Conservation (phyloP, 129 eudicot genomes). For the Escallonia rubra region DNA sequence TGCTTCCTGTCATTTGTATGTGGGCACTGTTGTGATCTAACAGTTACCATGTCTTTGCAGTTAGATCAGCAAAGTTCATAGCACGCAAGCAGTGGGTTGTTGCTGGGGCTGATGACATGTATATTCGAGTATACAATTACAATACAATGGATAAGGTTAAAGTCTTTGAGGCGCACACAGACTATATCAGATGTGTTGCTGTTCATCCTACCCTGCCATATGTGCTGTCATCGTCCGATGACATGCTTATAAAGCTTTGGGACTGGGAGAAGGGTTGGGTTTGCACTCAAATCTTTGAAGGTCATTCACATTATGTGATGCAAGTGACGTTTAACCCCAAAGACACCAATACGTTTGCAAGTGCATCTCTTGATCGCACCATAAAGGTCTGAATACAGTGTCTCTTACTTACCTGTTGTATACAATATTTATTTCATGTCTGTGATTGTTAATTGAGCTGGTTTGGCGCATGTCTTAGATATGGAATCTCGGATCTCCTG, state of each 20-base stretch:
- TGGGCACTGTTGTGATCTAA: conserved; percentile 2
- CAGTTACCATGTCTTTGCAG: conserved; percentile 39
- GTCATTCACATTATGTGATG: conserved; percentile 98
- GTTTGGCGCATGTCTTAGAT: conserved; percentile 40
- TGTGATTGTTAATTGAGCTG: conserved; percentile 3
- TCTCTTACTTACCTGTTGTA: conserved; percentile 4
- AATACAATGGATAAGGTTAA: conserved; percentile 95
- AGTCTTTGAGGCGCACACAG: conserved; percentile 91
- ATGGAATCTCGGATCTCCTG: conserved; percentile 98
- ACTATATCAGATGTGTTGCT: conserved; percentile 92
- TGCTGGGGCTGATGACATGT: conserved; percentile 99
- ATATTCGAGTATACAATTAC: conserved; percentile 92
- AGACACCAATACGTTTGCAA: conserved; percentile 90
- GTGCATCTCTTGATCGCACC: conserved; percentile 99
- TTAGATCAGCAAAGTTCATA: conserved; percentile 88
- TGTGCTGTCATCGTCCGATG: conserved; percentile 95
- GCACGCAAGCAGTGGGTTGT: conserved; percentile 98
- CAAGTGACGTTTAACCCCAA: conserved; percentile 95
- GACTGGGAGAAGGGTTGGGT: conserved; percentile 98
- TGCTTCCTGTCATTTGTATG: conserved; percentile 1
- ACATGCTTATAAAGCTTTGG: conserved; percentile 98
- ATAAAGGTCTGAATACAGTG: conserved; percentile 56
- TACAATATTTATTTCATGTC: conserved; percentile 2
- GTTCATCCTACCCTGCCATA: conserved; percentile 98
- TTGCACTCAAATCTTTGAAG: conserved; percentile 95